Base-by-base conservation (phyloP, 208 protist genomes). In the Jaenimonas drosophilae region DNA sequence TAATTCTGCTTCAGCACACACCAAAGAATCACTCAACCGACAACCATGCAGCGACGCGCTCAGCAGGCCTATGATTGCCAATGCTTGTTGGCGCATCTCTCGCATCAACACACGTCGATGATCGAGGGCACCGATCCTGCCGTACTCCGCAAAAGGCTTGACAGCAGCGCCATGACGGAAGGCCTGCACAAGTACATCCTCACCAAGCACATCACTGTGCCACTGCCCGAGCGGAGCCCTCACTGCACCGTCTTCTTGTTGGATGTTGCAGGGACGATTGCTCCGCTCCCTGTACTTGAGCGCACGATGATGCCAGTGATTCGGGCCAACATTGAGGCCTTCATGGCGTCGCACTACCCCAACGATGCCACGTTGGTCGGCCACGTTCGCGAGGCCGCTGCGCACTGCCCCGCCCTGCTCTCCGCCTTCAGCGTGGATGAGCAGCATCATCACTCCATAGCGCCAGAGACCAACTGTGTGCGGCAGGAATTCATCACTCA, bases 251-350 rank as follows among this genome's bases (percentile, higher is more conserved):
- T 42, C 6, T 42, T 42, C 19, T 6, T 42, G 9, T 7, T 42
- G 37, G 19, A 21, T 42, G 14, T 42, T 7, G 16, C 37, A 6
- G 37, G 37, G 9, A 42, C 37, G 7, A 42, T 42, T 42, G 16
- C 14, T 7, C 19, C 37, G 14, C 37, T 21, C 16, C 37, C n/a
- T n/a, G n/a, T n/a, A n/a, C n/a, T n/a, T n/a, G n/a, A n/a, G n/a
- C n/a, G n/a, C n/a, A 69, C 78, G 6, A 52, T 91, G 40, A 62
- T 87, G 26, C 79, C 75, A 4, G 57, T 71, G 17, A 48, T 65
- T 3, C 23, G 43, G 9, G 33, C 24, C 3, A 46, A 72, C 28
- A 20, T 91, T 1, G 45, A 44, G 7, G 25, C 26, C 19, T 88
- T 71, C 53, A 31, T 92, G 24, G 12, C 50, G 2, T 30, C 48